Evolutionary conservation across 2,329 filamentous ascomycete genomes (phyloP).

Genomic region (Diaporthe aspalathi): DNA sequence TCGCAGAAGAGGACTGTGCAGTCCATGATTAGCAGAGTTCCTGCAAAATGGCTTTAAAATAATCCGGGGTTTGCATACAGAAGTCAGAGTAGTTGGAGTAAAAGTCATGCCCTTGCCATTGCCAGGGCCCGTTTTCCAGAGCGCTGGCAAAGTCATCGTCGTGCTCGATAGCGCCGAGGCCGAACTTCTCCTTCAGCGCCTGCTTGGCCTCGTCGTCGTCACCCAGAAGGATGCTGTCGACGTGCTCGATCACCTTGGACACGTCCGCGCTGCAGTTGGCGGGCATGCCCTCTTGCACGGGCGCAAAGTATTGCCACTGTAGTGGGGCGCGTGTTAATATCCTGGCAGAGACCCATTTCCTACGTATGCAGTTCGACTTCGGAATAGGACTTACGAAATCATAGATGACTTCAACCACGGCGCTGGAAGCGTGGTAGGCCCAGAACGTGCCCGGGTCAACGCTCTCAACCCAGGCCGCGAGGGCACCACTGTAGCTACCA

Average conservation of each 20-base stretch:
- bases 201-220: constrained; percentile 53
- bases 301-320: constrained; percentile 67
- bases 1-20: constrained; percentile 54
- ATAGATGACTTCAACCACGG: constrained; percentile 63
- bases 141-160: constrained; percentile 61
- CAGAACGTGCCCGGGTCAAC: constrained; percentile 67
- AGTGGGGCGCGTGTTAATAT: not conserved
- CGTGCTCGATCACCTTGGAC: constrained; percentile 60
- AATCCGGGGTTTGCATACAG: constrained; percentile 45
- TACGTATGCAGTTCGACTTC: not conserved
- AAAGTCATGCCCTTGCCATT: constrained; percentile 67
- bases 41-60: no score
- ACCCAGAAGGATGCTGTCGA: constrained; percentile 58
- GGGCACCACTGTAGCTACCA: constrained; percentile 66
- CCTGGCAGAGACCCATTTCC: accelerated
- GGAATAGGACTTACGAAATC: constrained; percentile 51
- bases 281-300: constrained; percentile 64
- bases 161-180: constrained; percentile 56
- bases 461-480: constrained; percentile 64
- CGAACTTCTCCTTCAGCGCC: constrained; percentile 62
- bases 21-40: constrained; percentile 55
- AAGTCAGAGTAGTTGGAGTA: constrained; percentile 55
- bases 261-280: constrained; percentile 67
- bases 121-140: constrained; percentile 66
- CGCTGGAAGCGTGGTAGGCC: constrained; percentile 68